Evolutionary conservation across 371 early-diverging fungal species (phyloP), one percentile per base, ranked within the genome.

Genomic region (Zychaea mexicana): DNA sequence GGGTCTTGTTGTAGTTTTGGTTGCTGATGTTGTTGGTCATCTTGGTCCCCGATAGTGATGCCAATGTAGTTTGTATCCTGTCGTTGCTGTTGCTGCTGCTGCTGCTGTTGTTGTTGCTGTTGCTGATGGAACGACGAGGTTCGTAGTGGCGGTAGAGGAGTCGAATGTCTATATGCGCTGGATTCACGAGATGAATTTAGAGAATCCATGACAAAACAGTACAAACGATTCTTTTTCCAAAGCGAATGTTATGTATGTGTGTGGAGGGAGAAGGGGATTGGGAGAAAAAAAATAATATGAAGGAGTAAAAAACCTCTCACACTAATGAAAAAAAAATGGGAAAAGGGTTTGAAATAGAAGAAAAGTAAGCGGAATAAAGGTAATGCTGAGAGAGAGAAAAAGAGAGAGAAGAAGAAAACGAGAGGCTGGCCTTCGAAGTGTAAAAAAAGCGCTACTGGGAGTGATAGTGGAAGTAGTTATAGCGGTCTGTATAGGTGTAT

Each of bases 41-140:
- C 57, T 52, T 69, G 65, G 47, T 72, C 68, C 22, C 54, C 60
- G 39, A 72, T 72, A 22, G 72, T 72, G 13, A 72, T 72, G 15
- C 72, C 72, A 60, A 72, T 66, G 42, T 72, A 72, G 54, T 72
- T 69, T 45, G 73, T 73, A 57, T 73, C 74, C 21, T 73, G 74
- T 9, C 12, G n/a, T 60, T 36, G 49, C 45, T 56, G 56, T 7
- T 60, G 45, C 7, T 7, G 13, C 31, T 54, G 55, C 17, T 53
- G 53, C 4, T 17, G 55, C n/a, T 73, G 74, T 9, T 5, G n/a
- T 60, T 36, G 49, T 58, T 56, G 56, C 22, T 60, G 45, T 17
- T 7, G 13, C 31, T 54, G 55, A 17, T 53, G 53, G 10, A 13
- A 31, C n/a, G 21, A 22, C 12, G 55, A 54, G 7, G 55, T 54